phyloP scores from a whole-genome alignment of 768 basidiomycete species.

The Mycena alexandri region DNA sequence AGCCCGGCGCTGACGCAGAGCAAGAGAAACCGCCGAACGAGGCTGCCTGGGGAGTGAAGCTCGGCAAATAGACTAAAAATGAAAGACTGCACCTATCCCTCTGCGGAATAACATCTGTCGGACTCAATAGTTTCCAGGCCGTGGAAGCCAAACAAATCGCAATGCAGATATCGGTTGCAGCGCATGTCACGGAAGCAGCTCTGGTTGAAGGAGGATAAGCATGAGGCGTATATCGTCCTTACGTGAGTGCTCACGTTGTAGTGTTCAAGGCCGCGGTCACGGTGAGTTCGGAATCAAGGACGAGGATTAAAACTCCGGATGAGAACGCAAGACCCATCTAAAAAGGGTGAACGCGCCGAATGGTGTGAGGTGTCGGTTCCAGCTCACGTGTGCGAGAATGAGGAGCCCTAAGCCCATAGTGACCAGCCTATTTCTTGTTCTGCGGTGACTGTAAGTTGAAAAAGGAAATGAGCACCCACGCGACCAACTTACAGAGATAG shows the following conservation, averaged over 20 bases:
- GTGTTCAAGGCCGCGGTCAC: constrained; percentile 14
- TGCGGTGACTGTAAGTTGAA: neutral
- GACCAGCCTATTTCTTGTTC: constrained; percentile 11
- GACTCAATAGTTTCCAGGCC: constrained; percentile 14
- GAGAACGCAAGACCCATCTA: constrained; percentile 20
- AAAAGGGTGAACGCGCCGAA: too few species aligned
- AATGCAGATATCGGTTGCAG: constrained; percentile 13
- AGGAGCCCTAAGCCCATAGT: neutral
- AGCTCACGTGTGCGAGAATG: constrained; percentile 15
- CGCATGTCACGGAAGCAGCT: constrained; percentile 11
- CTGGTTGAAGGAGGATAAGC: neutral
- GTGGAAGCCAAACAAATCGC: constrained; percentile 4
- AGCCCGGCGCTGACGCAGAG: constrained; percentile 18
- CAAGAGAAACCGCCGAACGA: constrained; percentile 9
- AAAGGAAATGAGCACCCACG: too few species aligned
- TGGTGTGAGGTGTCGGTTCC: too few species aligned
- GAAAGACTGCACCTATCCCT: neutral
- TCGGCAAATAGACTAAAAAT: neutral
- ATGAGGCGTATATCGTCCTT: neutral
- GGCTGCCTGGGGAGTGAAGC: neutral
- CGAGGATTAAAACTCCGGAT: constrained; percentile 11
- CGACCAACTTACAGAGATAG: constrained; percentile 9
- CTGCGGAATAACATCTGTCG: constrained; percentile 9
- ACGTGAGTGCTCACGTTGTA: neutral
- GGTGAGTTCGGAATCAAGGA: constrained; percentile 10